Conservation (phyloP, 768 basidiomycete species). For the Xanthoconium stramineum region DNA sequence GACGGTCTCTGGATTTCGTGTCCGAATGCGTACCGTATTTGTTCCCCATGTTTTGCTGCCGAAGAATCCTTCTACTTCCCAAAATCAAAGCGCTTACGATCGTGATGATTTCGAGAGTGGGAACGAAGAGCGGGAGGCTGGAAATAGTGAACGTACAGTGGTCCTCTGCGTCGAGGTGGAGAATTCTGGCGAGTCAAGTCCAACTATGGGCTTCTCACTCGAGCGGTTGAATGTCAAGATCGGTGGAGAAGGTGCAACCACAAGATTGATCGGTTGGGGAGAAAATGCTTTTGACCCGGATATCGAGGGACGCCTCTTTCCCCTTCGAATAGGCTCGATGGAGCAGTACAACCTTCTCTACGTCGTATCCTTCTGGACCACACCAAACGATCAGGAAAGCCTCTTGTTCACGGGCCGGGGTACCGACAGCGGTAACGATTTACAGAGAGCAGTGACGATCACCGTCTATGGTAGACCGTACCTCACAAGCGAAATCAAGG, state of each 20-base stretch:
- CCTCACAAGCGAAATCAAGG: constrained; percentile 23
- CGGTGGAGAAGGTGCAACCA: constrained; percentile 61
- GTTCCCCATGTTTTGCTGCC: constrained; percentile 80
- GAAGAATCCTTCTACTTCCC: constrained; percentile 23
- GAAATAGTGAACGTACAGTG: constrained; percentile 79
- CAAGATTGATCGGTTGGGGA: constrained; percentile 50
- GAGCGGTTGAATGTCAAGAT: constrained; percentile 75
- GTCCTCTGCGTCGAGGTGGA: constrained; percentile 92
- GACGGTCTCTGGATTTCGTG: constrained; percentile 79
- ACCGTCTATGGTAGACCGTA: constrained; percentile 75
- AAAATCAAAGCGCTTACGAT: constrained; percentile 32
- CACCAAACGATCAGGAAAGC: constrained; percentile 53
- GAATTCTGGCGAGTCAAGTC: constrained; percentile 65
- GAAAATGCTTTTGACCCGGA: constrained; percentile 32
- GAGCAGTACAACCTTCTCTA: constrained; percentile 91
- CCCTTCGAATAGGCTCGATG: constrained; percentile 61
- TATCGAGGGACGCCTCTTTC: constrained; percentile 53
- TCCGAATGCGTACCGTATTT: constrained; percentile 93
- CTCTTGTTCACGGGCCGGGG: constrained; percentile 32
- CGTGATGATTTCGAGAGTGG: constrained; percentile 43
- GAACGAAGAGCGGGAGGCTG: constrained; percentile 53
- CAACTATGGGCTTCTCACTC: constrained; percentile 66
- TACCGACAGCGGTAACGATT: constrained; percentile 38
- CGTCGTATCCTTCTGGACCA: constrained; percentile 75
- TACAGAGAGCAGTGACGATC: constrained; percentile 78